Evolutionary conservation across 192 early-diverging fungal genomes (phyloP).

Genomic region (Pilaira anomala): DNA sequence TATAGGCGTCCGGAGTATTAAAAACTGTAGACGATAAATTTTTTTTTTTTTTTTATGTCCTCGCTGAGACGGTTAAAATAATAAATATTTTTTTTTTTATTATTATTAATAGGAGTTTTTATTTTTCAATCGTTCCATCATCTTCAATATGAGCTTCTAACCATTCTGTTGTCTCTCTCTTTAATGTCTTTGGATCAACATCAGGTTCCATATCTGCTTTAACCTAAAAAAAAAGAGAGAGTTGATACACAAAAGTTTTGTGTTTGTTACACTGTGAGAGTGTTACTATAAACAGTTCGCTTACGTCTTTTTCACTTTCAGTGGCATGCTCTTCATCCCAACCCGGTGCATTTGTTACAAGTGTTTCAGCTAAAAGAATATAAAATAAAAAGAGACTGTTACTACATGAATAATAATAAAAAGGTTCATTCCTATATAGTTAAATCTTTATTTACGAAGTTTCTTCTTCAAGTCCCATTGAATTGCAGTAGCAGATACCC

Average conservation of each 20-base stretch:
- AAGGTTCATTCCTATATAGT: no score
- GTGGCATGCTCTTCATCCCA: conserved; percentile 1
- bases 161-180: conserved; percentile 4
- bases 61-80: neutral
- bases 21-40: no score
- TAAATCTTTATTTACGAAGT: no score
- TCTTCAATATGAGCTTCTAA: neutral
- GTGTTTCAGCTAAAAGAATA: no score
- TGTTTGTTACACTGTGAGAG: neutral
- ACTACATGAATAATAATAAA: no score
- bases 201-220: conserved; percentile 4
- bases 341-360: neutral
- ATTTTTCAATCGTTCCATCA: neutral
- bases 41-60: no score
- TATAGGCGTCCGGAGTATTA: neutral
- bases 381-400: no score
- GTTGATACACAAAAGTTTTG: no score
- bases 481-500: no score
- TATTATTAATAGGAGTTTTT: neutral
- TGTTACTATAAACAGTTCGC: no score
- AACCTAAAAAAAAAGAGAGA: neutral
- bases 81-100: no score
- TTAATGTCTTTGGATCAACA: neutral
- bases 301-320: conserved; percentile 13
- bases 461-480: no score